A percentile compares a stretch with the other conserved stretches of the same genome.
Evolutionary conservation across 495 filamentous ascomycete genomes (phyloP).

Genomic region (Penicillium paradoxum): DNA sequence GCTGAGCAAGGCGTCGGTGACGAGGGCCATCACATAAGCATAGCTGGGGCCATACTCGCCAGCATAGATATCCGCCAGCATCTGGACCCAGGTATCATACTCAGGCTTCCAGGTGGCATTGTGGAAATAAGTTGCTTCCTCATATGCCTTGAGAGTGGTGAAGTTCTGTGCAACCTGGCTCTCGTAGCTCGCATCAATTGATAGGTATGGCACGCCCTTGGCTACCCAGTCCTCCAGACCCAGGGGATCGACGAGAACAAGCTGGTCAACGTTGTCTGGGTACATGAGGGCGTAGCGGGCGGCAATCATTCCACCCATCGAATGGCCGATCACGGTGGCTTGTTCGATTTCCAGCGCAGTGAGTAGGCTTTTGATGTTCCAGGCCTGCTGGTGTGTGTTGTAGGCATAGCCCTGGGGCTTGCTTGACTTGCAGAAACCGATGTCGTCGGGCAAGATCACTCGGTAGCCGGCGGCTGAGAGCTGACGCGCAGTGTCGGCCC

Average conservation of each 20-base stretch:
- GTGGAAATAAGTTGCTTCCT: slow-evolving; percentile 12
- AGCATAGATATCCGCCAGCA: slow-evolving; percentile 14
- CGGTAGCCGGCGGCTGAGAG: slow-evolving; percentile 12
- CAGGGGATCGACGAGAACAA: slow-evolving; percentile 9
- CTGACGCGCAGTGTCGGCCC: slow-evolving; percentile 12
- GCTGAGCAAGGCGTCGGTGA: slow-evolving; percentile 1
- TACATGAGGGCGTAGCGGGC: slow-evolving; percentile 18
- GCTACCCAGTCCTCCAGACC: no score
- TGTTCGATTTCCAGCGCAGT: slow-evolving; percentile 9
- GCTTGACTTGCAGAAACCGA: slow-evolving; percentile 19
- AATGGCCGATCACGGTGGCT: slow-evolving; percentile 14
- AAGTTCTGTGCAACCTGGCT: slow-evolving; percentile 10
- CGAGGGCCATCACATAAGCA: slow-evolving; percentile 14
- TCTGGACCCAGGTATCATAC: slow-evolving; percentile 13
- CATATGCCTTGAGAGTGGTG: slow-evolving; percentile 5
- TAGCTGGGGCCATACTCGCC: slow-evolving; percentile 10
- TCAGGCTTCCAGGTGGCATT: slow-evolving; percentile 11
- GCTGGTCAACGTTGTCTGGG: slow-evolving; percentile 7
- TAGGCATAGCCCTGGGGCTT: slow-evolving; percentile 18
- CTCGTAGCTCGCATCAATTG: not conserved
- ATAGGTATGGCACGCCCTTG: no score
- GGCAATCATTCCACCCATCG: slow-evolving; percentile 18
- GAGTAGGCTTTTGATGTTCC: slow-evolving; percentile 15
- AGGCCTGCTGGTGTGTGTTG: slow-evolving; percentile 12
- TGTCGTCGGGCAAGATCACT: slow-evolving; percentile 17